Percentiles rank a stretch among this genome's conserved stretches.
Evolutionary conservation across 345 rosid species (phyloP).

Genomic region (Populus simonii): DNA sequence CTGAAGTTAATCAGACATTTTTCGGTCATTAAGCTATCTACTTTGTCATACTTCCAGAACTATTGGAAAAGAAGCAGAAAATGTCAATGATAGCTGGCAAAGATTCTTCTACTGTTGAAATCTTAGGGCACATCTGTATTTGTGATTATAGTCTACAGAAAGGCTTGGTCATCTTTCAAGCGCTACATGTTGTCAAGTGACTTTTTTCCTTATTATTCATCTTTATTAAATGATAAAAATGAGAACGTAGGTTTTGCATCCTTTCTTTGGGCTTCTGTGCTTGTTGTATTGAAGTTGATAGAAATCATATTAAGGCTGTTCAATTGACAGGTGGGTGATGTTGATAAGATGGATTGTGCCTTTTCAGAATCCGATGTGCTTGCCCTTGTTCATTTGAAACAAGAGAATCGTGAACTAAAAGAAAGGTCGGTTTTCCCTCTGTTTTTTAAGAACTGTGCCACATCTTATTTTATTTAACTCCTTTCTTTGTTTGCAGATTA

Average conservation of each 20-base stretch:
- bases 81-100: not conserved
- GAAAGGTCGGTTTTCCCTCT: slow-evolving; percentile 43
- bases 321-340: slow-evolving; percentile 29
- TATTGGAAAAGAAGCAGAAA: not conserved
- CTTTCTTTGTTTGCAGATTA: slow-evolving; percentile 27
- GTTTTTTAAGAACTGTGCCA: not conserved
- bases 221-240: not conserved
- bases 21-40: not conserved
- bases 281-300: not conserved
- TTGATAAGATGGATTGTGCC: slow-evolving; percentile 7
- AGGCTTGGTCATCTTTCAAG: not conserved
- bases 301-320: not conserved
- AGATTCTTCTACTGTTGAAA: not conserved
- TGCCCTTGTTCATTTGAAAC: slow-evolving; percentile 40
- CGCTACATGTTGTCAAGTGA: not conserved
- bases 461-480: not conserved
- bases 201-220: not conserved
- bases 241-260: not conserved
- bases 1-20: not conserved
- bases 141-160: not conserved
- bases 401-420: slow-evolving; percentile 56
- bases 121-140: not conserved
- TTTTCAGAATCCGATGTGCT: slow-evolving; percentile 22
- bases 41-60: not conserved
- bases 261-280: not conserved